Conservation (phyloP, 768 basidiomycete genomes). For the Agrocybe praecox region DNA sequence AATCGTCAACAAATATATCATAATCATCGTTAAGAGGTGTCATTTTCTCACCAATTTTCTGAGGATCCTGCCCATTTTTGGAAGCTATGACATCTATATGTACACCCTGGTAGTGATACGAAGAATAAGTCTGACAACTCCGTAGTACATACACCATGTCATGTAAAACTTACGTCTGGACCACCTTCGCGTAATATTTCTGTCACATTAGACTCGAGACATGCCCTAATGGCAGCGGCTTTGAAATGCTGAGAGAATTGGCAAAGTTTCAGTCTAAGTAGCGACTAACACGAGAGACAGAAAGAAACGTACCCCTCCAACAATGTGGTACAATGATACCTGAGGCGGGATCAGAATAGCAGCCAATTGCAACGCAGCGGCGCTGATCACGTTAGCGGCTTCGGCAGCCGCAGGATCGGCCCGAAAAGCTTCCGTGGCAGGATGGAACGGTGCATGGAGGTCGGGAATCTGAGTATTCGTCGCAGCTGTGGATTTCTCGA, state of each 20-base stretch:
- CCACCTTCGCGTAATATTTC: slow-evolving; percentile 31
- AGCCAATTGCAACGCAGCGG: slow-evolving; percentile 35
- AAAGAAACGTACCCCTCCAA: slow-evolving; percentile 22
- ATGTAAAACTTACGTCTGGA: slow-evolving; percentile 23
- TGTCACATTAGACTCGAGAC: slow-evolving; percentile 23
- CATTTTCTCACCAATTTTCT: slow-evolving; percentile 33
- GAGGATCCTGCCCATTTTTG: slow-evolving; percentile 28
- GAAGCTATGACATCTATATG: slow-evolving; percentile 39
- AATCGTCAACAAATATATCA: not conserved
- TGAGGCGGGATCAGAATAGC: slow-evolving; percentile 29
- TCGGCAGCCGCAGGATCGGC: slow-evolving; percentile 26
- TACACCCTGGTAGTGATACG: slow-evolving; percentile 26
- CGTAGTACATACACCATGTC: too few relatives aligned
- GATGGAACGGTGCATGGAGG: slow-evolving; percentile 26
- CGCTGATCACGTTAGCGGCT: slow-evolving; percentile 28
- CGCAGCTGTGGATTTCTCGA: slow-evolving; percentile 22
- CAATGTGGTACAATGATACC: slow-evolving; percentile 18
- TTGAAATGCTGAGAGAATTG: slow-evolving; percentile 18
- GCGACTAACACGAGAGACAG: not conserved
- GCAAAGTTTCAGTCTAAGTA: slow-evolving; percentile 5
- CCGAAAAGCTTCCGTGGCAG: slow-evolving; percentile 29
- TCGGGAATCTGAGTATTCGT: slow-evolving; percentile 22
- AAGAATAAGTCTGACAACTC: not conserved
- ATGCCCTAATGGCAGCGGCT: slow-evolving; percentile 25
- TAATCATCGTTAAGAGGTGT: not conserved